A percentile compares a stretch with the other conserved stretches of the same genome.
Conservation (phyloP, 768 basidiomycete genomes). For the Crucibulum laeve region DNA sequence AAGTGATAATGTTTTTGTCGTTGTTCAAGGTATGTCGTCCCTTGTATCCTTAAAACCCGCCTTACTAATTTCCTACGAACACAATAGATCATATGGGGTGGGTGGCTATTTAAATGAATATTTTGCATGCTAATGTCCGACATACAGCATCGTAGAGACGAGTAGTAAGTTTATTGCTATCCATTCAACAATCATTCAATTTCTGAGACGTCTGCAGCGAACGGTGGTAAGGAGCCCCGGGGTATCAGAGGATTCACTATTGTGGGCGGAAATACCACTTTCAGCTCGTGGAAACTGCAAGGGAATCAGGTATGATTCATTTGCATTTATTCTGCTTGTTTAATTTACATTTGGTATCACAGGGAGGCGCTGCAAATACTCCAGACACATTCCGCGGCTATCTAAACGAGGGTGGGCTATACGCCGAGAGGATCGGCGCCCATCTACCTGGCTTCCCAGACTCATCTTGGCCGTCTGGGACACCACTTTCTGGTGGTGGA, state of each 20-base stretch:
- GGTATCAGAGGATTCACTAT: constrained; percentile 43
- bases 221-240: constrained; percentile 44
- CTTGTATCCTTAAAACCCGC: not conserved
- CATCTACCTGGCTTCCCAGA: constrained; percentile 46
- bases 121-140: not conserved
- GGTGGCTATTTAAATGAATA: constrained; percentile 1
- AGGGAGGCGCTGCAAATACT: constrained; percentile 26
- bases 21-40: constrained; percentile 27
- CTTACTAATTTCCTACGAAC: not conserved
- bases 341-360: not conserved
- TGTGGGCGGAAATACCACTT: constrained; percentile 32
- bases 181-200: not conserved
- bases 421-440: constrained; percentile 44
- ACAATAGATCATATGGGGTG: constrained; percentile 53
- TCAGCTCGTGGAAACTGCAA: constrained; percentile 37
- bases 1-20: constrained; percentile 38
- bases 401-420: constrained; percentile 47
- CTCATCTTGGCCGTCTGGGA: constrained; percentile 28
- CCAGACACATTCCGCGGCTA: constrained; percentile 45
- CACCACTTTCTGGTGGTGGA: constrained; percentile 22
- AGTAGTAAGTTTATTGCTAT: constrained; percentile 29
- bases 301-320: constrained; percentile 30
- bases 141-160: constrained; percentile 38
- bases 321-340: not conserved
- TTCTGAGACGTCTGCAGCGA: constrained; percentile 24